Evolutionary conservation across 2,329 filamentous ascomycete genomes (phyloP), one percentile per base, ranked within the genome.

Genomic region (Xylariaceae sp.): DNA sequence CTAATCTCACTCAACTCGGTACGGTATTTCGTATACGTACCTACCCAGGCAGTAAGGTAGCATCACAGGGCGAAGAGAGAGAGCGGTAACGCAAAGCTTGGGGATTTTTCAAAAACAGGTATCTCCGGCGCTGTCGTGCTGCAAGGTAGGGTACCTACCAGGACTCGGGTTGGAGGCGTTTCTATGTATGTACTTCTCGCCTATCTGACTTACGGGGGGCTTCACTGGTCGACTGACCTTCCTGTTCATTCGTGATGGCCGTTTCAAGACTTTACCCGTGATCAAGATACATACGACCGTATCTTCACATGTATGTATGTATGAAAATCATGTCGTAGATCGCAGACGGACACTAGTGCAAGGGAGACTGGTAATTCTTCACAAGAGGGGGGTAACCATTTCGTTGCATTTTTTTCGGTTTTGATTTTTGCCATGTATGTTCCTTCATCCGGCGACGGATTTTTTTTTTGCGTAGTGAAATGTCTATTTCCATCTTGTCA

Each of bases 361-460:
- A 34, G 37, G 49, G 37, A 11, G 10, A 13, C 9, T 42, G 34
- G 13, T 34, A 30, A 30, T 39, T 30, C 48, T 48, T 35, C 48
- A 52, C 49, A 23, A 49, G 39, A 30, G 23, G 23, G 23, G 49
- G 64, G 65, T 53, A 62, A 59, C 51, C 62, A 53, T 8, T 7
- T 9, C 15, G 47, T n/a, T 49, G 47, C 47, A 49, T 18, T 23
- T 49, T 49, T 47, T 64, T 66, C 64, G 23, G 4, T 30, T 30
- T 30, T 5, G 23, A 30, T 30, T 30, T 30, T 30, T 30, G 23
- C 23, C 23, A 55, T 66, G 57, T 67, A 57, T 64, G 62, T 66
- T 64, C 60, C 65, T 64, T 70, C 66, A 76, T 76, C 75, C 75
- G 73, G 75, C 70, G 74, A 73, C 73, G 71, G 74, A 76, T 70